Conservation (phyloP, 257 asterid species). For the Solanum sejunctum region DNA sequence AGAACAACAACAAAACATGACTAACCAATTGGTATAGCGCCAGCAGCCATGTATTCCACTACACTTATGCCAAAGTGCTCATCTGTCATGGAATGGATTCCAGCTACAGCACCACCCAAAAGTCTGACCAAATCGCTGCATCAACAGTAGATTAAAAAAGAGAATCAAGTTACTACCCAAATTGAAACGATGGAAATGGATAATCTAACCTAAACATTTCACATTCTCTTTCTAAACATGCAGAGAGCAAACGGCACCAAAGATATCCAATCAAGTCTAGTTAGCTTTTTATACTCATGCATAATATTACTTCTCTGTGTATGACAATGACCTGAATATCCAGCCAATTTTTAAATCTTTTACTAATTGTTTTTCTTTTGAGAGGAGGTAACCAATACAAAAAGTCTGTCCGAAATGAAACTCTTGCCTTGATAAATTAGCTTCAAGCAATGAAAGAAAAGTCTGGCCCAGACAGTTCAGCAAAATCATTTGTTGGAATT, state of each 20-base stretch:
- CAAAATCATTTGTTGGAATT: not conserved
- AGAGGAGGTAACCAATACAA: not conserved
- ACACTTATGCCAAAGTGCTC: constrained; percentile 96
- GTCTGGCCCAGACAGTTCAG: not conserved
- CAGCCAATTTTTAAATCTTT: not conserved
- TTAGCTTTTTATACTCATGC: not conserved
- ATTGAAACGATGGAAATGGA: not conserved
- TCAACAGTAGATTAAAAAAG: not conserved
- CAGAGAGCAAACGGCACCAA: not conserved
- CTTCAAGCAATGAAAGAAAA: not conserved
- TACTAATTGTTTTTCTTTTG: not conserved
- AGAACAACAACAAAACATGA: not conserved
- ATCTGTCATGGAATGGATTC: constrained; percentile 90
- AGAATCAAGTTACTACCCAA: not conserved
- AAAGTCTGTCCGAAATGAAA: not conserved
- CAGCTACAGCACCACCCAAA: constrained; percentile 75
- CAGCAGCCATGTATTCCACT: constrained; percentile 95
- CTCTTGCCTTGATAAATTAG: not conserved
- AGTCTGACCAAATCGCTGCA: constrained; percentile 74
- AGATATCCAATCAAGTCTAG: not conserved
- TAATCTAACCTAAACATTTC: not conserved
- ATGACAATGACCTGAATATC: not conserved
- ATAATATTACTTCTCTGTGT: not conserved
- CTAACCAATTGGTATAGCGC: constrained; percentile 89
- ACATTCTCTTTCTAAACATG: not conserved